Evolutionary conservation across 2,329 filamentous ascomycete species (phyloP).

Genomic region (Fusarium nisikadoi): DNA sequence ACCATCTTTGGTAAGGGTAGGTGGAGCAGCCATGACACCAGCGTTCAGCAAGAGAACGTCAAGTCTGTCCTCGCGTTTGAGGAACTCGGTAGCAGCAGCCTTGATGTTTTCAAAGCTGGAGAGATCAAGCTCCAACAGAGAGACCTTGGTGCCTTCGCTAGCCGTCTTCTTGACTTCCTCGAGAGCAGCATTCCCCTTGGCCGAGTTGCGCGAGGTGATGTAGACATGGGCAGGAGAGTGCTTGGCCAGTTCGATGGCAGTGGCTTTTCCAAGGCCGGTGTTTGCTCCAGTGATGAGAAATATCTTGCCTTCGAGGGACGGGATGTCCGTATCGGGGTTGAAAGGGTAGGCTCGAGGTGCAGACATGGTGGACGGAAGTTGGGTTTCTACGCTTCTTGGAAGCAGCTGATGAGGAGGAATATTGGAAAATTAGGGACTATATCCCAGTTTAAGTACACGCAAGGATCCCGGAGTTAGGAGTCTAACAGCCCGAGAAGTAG

Average conservation of each 20-base stretch:
- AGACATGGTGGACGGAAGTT: neutral
- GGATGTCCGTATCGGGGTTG: neutral
- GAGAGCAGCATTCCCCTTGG: fast-evolving
- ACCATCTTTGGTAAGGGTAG: neutral
- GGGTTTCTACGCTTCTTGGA: too few species aligned
- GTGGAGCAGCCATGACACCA: constrained; percentile 1
- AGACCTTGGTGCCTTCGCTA: fast-evolving
- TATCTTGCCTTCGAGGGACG: neutral
- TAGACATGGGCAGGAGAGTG: constrained; percentile 2
- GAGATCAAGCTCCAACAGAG: neutral
- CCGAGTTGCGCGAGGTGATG: neutral
- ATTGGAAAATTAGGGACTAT: too few species aligned
- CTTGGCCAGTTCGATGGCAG: neutral
- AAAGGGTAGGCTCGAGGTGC: fast-evolving
- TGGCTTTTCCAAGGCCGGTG: neutral
- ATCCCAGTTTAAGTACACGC: too few species aligned
- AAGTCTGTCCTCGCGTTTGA: neutral
- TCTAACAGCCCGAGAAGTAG: too few species aligned
- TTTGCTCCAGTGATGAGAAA: constrained; percentile 1
- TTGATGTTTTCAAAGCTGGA: constrained; percentile 5
- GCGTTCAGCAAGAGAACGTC: constrained; percentile 7
- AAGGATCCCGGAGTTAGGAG: too few species aligned
- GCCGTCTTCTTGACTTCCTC: neutral
- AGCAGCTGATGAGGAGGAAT: too few species aligned
- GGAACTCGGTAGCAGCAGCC: neutral